Evolutionary conservation across 495 filamentous ascomycete genomes (phyloP).

Genomic region (Penicillium canariense): DNA sequence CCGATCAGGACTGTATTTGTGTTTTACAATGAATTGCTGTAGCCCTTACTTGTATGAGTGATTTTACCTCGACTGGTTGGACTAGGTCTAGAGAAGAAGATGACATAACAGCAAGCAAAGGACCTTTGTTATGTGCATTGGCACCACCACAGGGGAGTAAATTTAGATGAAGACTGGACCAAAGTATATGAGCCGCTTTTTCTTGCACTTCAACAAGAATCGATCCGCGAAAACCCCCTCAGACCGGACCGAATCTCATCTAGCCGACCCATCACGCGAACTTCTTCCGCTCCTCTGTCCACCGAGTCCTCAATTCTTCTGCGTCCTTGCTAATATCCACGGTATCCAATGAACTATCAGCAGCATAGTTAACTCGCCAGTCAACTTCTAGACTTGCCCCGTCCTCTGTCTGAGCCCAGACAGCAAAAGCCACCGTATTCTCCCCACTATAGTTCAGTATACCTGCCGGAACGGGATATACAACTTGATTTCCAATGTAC

Average conservation of each 20-base stretch:
- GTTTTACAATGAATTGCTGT: background rate
- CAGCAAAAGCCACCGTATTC: slow-evolving; percentile 46
- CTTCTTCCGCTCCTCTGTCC: slow-evolving; percentile 31
- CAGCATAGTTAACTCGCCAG: slow-evolving; percentile 39
- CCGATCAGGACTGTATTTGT: background rate
- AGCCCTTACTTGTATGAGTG: too few species aligned
- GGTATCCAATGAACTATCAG: slow-evolving; percentile 44
- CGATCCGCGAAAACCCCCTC: too few species aligned
- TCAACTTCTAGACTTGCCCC: slow-evolving; percentile 36
- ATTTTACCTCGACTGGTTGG: too few species aligned
- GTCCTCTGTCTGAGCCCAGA: slow-evolving; percentile 48
- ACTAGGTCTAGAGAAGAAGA: too few species aligned
- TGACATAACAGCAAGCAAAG: too few species aligned
- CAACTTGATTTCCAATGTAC: slow-evolving; percentile 51
- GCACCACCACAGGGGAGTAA: too few species aligned
- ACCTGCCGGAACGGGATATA: slow-evolving; percentile 49
- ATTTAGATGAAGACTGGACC: too few species aligned
- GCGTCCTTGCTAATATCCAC: slow-evolving; percentile 31
- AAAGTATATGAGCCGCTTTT: too few species aligned
- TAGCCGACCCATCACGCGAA: slow-evolving; percentile 23
- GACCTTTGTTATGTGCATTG: too few species aligned
- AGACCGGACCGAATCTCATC: background rate
- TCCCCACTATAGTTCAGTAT: slow-evolving; percentile 45
- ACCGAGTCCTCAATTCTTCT: slow-evolving; percentile 38
- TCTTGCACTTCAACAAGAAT: too few species aligned